A percentile compares a stretch with the other conserved stretches of the same genome.
Evolutionary conservation across 2,329 filamentous ascomycete genomes (phyloP).

Genomic region (Diaporthe humulicola): DNA sequence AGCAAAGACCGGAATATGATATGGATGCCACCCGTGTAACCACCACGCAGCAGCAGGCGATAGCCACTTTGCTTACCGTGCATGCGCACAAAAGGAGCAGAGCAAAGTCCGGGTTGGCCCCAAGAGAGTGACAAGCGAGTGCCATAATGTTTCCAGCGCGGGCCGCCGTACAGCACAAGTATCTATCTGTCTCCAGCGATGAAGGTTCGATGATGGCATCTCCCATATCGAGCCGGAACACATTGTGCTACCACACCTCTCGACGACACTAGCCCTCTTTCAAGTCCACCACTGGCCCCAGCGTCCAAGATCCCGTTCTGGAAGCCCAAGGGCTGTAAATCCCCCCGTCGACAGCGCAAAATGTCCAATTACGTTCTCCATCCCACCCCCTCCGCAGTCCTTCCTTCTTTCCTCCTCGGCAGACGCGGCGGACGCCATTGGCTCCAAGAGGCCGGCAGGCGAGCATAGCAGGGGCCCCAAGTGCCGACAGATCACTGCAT

Average conservation of each 20-base stretch:
- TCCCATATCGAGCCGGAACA: not conserved
- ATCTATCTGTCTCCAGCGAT: not conserved
- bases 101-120: not conserved
- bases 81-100: not conserved
- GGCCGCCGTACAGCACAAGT: not conserved
- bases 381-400: not conserved
- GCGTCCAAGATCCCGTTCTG: not conserved
- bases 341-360: conserved; percentile 9
- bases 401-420: not conserved
- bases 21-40: conserved; percentile 22
- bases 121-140: conserved; percentile 4
- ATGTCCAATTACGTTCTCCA: conserved; percentile 1
- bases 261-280: conserved; percentile 19
- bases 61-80: conserved; percentile 22
- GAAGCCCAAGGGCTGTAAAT: conserved; percentile 3
- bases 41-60: conserved; percentile 16
- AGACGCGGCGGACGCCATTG: not conserved
- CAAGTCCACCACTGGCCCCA: not conserved
- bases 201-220: not conserved
- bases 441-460: conserved; percentile 4
- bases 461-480: not conserved
- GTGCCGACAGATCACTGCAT: conserved; percentile 5
- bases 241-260: conserved; percentile 26
- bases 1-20: conserved; percentile 29
- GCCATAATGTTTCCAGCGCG: not conserved